Evolutionary conservation across 176 grass and related monocot genomes (phyloP).

Genomic region (Phragmites australis): DNA sequence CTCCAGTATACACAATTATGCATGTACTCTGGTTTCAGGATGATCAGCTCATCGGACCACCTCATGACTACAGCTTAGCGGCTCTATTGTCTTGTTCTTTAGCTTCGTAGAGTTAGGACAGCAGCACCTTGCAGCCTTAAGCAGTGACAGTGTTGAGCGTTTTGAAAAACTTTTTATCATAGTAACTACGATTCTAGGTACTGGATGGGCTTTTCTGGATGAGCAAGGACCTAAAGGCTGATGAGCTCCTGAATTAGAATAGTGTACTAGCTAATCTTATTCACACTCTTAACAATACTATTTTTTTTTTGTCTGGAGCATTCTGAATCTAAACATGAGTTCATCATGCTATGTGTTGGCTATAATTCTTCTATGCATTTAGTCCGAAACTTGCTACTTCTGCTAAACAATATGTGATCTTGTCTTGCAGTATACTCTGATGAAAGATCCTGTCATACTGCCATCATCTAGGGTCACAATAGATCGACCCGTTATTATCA

Average conservation of each 20-base stretch:
- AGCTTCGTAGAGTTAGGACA: not conserved
- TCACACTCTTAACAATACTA: not conserved
- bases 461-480: conserved; percentile 79
- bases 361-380: conserved; percentile 3
- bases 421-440: conserved; percentile 75
- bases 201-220: not conserved
- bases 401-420: not conserved
- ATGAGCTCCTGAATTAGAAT: not conserved
- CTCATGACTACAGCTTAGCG: not conserved
- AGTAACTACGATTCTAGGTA: not conserved
- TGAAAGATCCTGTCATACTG: conserved; percentile 96
- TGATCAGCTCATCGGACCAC: too few species aligned
- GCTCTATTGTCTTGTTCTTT: not conserved
- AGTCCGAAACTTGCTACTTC: not conserved
- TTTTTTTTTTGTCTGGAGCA: conserved; percentile 1
- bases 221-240: not conserved
- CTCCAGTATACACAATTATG: not conserved
- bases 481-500: conserved; percentile 85
- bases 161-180: not conserved
- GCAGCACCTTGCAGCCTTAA: not conserved
- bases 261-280: not conserved
- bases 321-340: not conserved
- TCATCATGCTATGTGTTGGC: not conserved
- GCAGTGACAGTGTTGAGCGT: not conserved
- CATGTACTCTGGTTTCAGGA: not conserved